These are phyloP conservation scores for Rhizopus microsporus DNA, from an alignment of 371 early-diverging fungal genomes.

Conservation along the genomic window DNA sequence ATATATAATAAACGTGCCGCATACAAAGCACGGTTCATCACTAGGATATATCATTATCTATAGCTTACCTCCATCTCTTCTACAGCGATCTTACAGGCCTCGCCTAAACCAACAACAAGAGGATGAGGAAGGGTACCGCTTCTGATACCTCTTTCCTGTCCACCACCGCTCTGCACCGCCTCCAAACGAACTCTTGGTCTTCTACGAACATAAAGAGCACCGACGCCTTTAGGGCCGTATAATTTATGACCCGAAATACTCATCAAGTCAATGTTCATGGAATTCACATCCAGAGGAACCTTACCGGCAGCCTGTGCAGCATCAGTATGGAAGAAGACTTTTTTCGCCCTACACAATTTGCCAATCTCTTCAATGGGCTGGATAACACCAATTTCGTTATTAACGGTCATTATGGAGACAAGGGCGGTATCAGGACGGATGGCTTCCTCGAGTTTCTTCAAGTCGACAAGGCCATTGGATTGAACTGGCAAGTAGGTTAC, in stretches of 20 bases:
- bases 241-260: slow-evolving; percentile 99
- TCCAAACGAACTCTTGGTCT: slow-evolving; percentile 96
- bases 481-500: slow-evolving; percentile 98
- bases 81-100: slow-evolving; percentile 87
- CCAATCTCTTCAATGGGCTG: slow-evolving; percentile 98
- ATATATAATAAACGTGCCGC: slow-evolving; percentile 19
- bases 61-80: slow-evolving; percentile 86
- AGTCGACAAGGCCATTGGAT: slow-evolving; percentile 82
- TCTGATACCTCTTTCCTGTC: slow-evolving; percentile 98
- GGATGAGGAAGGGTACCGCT: slow-evolving; percentile 98
- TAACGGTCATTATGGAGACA: slow-evolving; percentile 98
- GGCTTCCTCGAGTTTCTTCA: slow-evolving; percentile 78
- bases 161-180: slow-evolving; percentile 96
- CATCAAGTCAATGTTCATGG: slow-evolving; percentile 96
- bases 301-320: slow-evolving; percentile 99
- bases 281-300: slow-evolving; percentile 95
- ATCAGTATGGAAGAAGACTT: slow-evolving; percentile 98
- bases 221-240: slow-evolving; percentile 99
- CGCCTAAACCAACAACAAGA: slow-evolving; percentile 96
- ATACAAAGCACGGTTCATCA: slow-evolving; percentile 36
- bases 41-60: slow-evolving; percentile 12
- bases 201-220: slow-evolving; percentile 96
- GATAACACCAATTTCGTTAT: slow-evolving; percentile 99
- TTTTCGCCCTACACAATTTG: slow-evolving; percentile 80
- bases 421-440: slow-evolving; percentile 94